phyloP scores from a whole-genome alignment of 768 basidiomycete genomes.

The Suillus subalutaceus region DNA sequence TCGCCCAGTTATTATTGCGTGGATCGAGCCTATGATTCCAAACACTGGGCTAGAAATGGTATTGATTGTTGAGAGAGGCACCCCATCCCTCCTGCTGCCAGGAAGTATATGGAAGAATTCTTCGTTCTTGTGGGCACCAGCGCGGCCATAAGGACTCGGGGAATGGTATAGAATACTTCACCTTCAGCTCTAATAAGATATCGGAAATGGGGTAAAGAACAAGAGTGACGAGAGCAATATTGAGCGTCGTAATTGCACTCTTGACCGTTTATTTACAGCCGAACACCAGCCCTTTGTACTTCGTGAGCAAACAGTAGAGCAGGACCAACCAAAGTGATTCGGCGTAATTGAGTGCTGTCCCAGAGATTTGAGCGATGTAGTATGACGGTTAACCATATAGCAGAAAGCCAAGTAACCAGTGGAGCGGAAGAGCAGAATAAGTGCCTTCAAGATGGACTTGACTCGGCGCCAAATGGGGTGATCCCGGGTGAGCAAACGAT shows the following conservation, averaged over 20 bases:
- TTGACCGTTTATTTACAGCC: constrained; percentile 27
- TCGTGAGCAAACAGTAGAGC: not conserved
- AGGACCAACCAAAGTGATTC: constrained; percentile 22
- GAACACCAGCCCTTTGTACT: not conserved
- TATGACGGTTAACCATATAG: constrained; percentile 25
- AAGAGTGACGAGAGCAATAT: constrained; percentile 32
- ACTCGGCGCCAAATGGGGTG: constrained; percentile 15
- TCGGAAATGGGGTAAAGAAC: constrained; percentile 26
- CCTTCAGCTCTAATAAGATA: constrained; percentile 23
- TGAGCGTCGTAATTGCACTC: constrained; percentile 30
- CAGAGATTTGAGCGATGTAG: constrained; percentile 28
- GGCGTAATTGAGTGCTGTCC: constrained; percentile 25
- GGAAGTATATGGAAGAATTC: constrained; percentile 30
- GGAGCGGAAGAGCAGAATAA: constrained; percentile 25
- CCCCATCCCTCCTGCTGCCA: constrained; percentile 13
- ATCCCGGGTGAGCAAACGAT: not conserved
- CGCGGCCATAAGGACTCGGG: not conserved
- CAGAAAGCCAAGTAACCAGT: constrained; percentile 34
- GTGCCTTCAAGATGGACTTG: constrained; percentile 17
- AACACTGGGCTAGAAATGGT: constrained; percentile 28
- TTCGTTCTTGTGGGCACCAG: constrained; percentile 9
- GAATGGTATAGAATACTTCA: constrained; percentile 1
- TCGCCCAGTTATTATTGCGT: constrained; percentile 17
- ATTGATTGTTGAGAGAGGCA: constrained; percentile 30
- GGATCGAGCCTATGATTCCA: constrained; percentile 18